These are phyloP conservation scores for Curvularia spicifera DNA, from an alignment of 2,329 filamentous ascomycete genomes.

Conservation along the genomic window DNA sequence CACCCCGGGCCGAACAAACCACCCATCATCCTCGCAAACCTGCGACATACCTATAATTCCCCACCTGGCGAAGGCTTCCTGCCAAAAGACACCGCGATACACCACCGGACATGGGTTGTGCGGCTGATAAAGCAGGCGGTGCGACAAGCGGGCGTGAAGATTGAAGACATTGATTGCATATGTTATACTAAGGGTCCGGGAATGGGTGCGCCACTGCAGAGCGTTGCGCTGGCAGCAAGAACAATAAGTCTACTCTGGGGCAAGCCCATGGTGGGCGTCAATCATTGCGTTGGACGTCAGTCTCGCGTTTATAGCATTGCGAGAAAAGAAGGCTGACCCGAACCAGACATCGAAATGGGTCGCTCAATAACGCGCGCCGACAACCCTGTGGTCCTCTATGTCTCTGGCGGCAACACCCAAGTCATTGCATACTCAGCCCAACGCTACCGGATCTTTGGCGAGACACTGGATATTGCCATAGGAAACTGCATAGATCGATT, in stretches of 20 bases:
- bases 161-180: constrained; percentile 79
- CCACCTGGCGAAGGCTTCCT: constrained; percentile 94
- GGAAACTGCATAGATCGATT: constrained; percentile 98
- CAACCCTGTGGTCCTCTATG: constrained; percentile 95
- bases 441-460: constrained; percentile 96
- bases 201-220: constrained; percentile 92
- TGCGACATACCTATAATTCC: constrained; percentile 90
- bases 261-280: constrained; percentile 90
- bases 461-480: constrained; percentile 95
- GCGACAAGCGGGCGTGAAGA: constrained; percentile 62
- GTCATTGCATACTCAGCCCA: constrained; percentile 96
- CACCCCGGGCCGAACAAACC: constrained; percentile 64
- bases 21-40: constrained; percentile 78
- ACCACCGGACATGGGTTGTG: constrained; percentile 88
- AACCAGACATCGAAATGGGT: constrained; percentile 90
- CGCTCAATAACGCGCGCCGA: constrained; percentile 86
- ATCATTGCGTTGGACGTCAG: constrained; percentile 90
- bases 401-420: constrained; percentile 94
- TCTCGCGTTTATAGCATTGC: constrained; percentile 5
- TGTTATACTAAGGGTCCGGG: constrained; percentile 96
- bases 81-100: constrained; percentile 91
- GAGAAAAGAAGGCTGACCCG: not conserved
- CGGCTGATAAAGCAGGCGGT: constrained; percentile 81
- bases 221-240: constrained; percentile 83
- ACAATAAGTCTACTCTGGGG: constrained; percentile 83